Conservation (phyloP, 306 rosid genomes). For the Geum urbanum region DNA sequence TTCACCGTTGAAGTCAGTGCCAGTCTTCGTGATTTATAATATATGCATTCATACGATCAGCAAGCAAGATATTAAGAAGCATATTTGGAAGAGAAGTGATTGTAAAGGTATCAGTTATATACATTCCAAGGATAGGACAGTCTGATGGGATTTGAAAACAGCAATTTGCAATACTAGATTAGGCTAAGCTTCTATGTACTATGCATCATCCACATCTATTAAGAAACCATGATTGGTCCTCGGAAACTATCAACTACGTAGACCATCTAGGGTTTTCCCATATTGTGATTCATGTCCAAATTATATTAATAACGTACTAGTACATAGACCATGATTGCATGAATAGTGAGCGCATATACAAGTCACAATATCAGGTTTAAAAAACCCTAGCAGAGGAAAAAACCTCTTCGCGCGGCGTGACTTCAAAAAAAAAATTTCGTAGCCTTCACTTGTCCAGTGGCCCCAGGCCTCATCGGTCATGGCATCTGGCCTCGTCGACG, state of each 20-base stretch:
- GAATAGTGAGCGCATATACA: background rate
- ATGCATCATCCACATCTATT: background rate
- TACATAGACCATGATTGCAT: background rate
- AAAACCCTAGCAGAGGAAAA: too few species aligned
- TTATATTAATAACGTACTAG: too few species aligned
- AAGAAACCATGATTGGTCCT: background rate
- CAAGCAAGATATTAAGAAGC: background rate
- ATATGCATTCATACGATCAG: background rate
- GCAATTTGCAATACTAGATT: background rate
- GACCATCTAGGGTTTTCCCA: background rate
- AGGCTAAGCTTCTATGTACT: background rate
- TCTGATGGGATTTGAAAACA: background rate
- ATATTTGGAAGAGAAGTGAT: background rate
- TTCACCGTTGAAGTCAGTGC: slow-evolving; percentile 13
- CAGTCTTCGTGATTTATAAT: slow-evolving; percentile 25
- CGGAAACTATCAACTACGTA: background rate
- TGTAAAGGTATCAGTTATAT: background rate
- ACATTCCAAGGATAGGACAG: background rate
- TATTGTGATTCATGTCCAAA: background rate
- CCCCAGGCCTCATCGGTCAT: too few species aligned
- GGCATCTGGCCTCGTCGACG: too few species aligned
- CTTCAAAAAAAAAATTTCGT: too few species aligned
- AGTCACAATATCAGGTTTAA: too few species aligned
- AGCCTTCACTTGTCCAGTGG: too few species aligned
- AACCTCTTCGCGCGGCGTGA: too few species aligned